Percentiles rank a stretch among this genome's conserved stretches.
Conservation (phyloP, 2,329 filamentous ascomycete genomes). For the Dactylellina sp. region DNA sequence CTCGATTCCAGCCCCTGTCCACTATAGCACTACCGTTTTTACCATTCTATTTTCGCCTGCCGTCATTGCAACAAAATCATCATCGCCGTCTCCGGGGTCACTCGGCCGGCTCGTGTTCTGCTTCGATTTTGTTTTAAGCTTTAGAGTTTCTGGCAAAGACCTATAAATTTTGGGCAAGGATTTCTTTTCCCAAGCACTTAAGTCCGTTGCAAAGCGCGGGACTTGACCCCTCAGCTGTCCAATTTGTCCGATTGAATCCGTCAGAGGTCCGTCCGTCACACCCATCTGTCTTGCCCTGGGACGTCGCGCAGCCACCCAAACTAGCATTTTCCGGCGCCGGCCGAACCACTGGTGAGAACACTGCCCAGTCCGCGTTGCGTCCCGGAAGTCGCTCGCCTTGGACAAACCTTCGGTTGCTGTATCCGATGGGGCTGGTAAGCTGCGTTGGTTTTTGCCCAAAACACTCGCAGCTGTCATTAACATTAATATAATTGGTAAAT, state of each 20-base stretch:
- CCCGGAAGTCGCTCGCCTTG: conserved; percentile 34
- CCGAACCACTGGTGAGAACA: conserved; percentile 43
- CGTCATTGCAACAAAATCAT: conserved; percentile 25
- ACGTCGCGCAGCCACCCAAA: conserved; percentile 21
- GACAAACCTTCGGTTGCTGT: conserved; percentile 44
- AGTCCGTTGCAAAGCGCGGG: conserved; percentile 7
- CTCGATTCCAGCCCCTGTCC: background rate
- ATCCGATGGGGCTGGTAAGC: conserved; percentile 48
- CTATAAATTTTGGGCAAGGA: background rate
- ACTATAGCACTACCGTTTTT: background rate
- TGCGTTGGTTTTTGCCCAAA: conserved; percentile 48
- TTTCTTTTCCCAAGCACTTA: conserved; percentile 13
- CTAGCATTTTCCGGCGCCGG: conserved; percentile 55
- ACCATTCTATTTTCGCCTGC: background rate
- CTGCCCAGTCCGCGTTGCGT: conserved; percentile 26
- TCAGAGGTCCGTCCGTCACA: conserved; percentile 53
- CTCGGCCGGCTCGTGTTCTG: background rate
- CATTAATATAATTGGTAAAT: conserved; percentile 33
- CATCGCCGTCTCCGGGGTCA: background rate
- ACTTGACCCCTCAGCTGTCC: conserved; percentile 35
- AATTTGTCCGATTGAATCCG: conserved; percentile 49
- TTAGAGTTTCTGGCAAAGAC: conserved; percentile 30
- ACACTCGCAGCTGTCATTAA: conserved; percentile 10
- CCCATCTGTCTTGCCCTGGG: conserved; percentile 19
- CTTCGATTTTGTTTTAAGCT: conserved; percentile 8